Percentiles rank a stretch among this genome's conserved stretches.
Conservation (phyloP, 495 filamentous ascomycete genomes). For the Aspergillus hancockii region DNA sequence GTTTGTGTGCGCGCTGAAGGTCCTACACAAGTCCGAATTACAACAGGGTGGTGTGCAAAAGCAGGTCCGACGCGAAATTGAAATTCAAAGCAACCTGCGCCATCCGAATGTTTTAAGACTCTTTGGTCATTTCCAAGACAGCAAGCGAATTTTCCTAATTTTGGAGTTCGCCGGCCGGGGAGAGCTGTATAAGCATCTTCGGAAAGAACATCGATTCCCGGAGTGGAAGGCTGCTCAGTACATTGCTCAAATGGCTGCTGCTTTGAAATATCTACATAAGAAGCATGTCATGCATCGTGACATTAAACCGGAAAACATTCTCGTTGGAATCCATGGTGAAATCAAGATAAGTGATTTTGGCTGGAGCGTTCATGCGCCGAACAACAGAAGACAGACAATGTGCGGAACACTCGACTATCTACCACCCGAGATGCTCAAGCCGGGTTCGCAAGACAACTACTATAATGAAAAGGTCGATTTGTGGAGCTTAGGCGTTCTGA, state of each 20-base stretch:
- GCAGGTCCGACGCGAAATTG: slow-evolving; percentile 94
- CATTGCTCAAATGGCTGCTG: slow-evolving; percentile 97
- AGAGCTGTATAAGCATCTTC: slow-evolving; percentile 95
- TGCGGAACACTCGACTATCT: slow-evolving; percentile 97
- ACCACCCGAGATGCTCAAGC: slow-evolving; percentile 94
- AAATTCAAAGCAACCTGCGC: slow-evolving; percentile 94
- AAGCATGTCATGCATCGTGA: slow-evolving; percentile 99
- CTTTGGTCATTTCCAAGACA: slow-evolving; percentile 96
- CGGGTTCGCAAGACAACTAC: slow-evolving; percentile 74
- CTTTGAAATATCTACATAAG: slow-evolving; percentile 87
- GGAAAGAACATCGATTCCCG: slow-evolving; percentile 82
- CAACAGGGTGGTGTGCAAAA: slow-evolving; percentile 93
- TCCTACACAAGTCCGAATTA: slow-evolving; percentile 91
- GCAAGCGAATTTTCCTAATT: slow-evolving; percentile 92
- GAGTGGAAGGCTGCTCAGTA: slow-evolving; percentile 97
- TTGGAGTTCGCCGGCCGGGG: slow-evolving; percentile 94
- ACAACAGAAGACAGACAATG: slow-evolving; percentile 90
- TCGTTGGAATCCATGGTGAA: slow-evolving; percentile 95
- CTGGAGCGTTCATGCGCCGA: slow-evolving; percentile 97
- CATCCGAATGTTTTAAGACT: slow-evolving; percentile 95
- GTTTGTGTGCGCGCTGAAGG: slow-evolving; percentile 96
- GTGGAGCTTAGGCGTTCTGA: slow-evolving; percentile 93
- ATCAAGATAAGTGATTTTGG: slow-evolving; percentile 99
- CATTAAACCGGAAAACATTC: slow-evolving; percentile 98
- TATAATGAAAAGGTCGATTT: slow-evolving; percentile 96